Conservation (phyloP, 345 rosid species). For the Brassica napus region DNA sequence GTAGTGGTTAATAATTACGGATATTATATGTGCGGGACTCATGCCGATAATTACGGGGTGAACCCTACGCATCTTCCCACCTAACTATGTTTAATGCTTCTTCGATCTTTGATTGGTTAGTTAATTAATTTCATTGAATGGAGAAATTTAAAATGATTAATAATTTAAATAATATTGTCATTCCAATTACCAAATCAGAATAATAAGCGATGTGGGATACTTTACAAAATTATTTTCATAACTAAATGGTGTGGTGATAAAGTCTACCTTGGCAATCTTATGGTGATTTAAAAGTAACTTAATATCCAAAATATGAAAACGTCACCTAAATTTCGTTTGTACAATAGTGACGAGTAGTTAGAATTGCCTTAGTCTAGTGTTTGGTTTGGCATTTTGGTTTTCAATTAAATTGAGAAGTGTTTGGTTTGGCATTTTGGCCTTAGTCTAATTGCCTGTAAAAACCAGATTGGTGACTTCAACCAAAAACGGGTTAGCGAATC, state of each 20-base stretch:
- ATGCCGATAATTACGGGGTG: slow-evolving; percentile 17
- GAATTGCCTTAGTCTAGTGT: not conserved
- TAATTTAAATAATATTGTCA: not conserved
- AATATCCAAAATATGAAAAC: not conserved
- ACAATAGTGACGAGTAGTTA: not conserved
- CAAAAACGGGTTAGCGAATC: not conserved
- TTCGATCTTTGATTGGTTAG: not conserved
- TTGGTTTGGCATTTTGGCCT: not conserved
- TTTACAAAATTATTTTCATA: not conserved
- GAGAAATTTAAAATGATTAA: not conserved
- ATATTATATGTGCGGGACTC: slow-evolving; percentile 7
- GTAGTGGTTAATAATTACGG: not conserved
- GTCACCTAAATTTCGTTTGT: not conserved
- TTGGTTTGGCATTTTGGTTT: not conserved
- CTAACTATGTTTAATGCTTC: slow-evolving; percentile 29
- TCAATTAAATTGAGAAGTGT: not conserved
- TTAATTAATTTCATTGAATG: not conserved
- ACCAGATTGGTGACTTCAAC: not conserved
- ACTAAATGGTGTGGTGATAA: not conserved
- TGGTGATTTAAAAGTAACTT: not conserved
- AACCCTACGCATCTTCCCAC: slow-evolving; percentile 32
- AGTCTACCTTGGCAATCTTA: not conserved
- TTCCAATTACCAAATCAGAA: not conserved
- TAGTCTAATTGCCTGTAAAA: not conserved
- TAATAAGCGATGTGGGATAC: not conserved